Evolutionary conservation across 805 yeast species (phyloP), one percentile per base, ranked within the genome.

Genomic region (Cyberlindnera maclurae): DNA sequence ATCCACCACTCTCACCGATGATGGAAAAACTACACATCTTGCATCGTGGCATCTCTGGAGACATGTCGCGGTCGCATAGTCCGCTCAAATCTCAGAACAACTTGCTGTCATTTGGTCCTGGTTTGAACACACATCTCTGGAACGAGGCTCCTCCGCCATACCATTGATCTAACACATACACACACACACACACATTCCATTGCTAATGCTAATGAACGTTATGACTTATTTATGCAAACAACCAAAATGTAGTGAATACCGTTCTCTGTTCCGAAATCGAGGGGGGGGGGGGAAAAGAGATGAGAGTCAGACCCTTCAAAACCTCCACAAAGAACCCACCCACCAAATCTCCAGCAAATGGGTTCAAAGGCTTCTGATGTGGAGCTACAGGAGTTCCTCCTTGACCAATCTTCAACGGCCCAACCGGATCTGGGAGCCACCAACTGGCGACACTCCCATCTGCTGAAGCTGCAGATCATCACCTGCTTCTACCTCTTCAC

Each of bases 381-480:
- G 9, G 43, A 42, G 15, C 36, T 39, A n/a, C 30, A 30, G 34
- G 37, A 36, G 33, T 27, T 38, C 22, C 31, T 36, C 47, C 49
- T 52, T 1, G 48, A 9, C 16, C 11, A 12, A 2, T 13, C 13
- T 15, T 29, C 34, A 4, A 13, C 26, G 20, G 8, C 26, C 20
- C 26, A 12, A 15, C 18, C 29, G 7, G 17, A 16, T 16, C 9
- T 46, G 3, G 29, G 30, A 7, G 39, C 54, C 1, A 29, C 17
- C 10, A 42, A 54, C 20, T 54, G 59, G 59, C 34, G 58, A 9
- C 36, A 46, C 4, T 52, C 58, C 2, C 60, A 70, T 51, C 57
- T 64, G 16, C 54, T 77, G 11, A 63, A 63, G 39, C n/a, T 52
- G 4, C 82, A 77, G 52, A 59, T 77, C 17, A 2, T 59, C 0